phyloP scores from a whole-genome alignment of 2,329 filamentous ascomycete genomes.

The Drechslerella coelobrocha region DNA sequence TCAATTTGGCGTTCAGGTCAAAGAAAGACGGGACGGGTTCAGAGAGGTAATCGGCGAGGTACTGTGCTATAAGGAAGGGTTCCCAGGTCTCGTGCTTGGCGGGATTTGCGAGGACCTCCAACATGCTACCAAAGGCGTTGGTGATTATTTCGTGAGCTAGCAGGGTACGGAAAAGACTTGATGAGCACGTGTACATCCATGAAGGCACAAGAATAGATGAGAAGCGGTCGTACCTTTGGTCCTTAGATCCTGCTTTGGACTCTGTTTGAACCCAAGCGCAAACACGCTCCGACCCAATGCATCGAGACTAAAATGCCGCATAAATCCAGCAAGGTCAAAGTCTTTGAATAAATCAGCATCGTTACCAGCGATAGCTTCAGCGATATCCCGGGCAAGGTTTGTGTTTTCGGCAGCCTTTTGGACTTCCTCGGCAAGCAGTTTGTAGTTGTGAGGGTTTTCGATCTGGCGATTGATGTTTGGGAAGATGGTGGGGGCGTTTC shows the following conservation, averaged over 20 bases:
- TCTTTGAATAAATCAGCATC: constrained; percentile 94
- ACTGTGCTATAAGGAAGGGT: constrained; percentile 74
- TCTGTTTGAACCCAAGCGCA: constrained; percentile 84
- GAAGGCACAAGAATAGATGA: constrained; percentile 39
- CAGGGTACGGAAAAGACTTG: background rate
- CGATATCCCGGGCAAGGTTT: constrained; percentile 79
- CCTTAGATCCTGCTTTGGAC: constrained; percentile 79
- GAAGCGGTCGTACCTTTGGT: constrained; percentile 74
- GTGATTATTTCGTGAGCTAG: constrained; percentile 88
- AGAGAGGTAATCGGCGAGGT: constrained; percentile 85
- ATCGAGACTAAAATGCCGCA: constrained; percentile 95
- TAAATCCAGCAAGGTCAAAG: constrained; percentile 92
- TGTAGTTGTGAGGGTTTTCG: constrained; percentile 81
- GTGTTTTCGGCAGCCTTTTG: constrained; percentile 80
- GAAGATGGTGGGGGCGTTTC: constrained; percentile 91
- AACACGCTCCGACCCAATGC: constrained; percentile 85
- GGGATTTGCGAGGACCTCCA: constrained; percentile 75
- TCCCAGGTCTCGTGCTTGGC: constrained; percentile 71
- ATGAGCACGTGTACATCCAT: constrained; percentile 22
- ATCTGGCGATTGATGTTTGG: constrained; percentile 75
- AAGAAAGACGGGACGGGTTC: constrained; percentile 87
- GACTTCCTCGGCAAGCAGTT: constrained; percentile 81
- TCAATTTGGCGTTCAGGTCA: constrained; percentile 73
- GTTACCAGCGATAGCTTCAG: constrained; percentile 86
- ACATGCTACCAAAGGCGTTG: constrained; percentile 77